Base-by-base conservation (phyloP, 1,284 basidiomycete genomes). In the Wolfiporia cocos region DNA sequence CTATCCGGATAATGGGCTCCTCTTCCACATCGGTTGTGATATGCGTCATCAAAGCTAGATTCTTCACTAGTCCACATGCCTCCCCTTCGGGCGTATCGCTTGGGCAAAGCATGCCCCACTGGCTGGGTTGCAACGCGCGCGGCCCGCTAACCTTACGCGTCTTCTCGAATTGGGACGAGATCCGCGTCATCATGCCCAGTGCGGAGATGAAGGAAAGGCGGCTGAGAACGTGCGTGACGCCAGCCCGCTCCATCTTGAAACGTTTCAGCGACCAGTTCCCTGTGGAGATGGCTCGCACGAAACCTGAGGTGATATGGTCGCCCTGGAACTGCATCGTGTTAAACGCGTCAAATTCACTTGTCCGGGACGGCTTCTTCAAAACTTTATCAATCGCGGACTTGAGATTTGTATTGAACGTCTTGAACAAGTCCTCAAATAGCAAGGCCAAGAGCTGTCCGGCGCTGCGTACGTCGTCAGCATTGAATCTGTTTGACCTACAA, bases 21-120 rank as follows among this genome's bases (percentile, higher is more conserved):
- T 99, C 96, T 49, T 96, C 93, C 15, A 95, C 93, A 63, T 99
- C 96, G 19, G 97, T 99, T 11, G 96, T 99, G 64, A 99, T 99
- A 65, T 99, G 97, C 3, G 97, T 99, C 94, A 99, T 99, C 32
- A 99, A 74, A 2, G 96, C 97, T 44, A 99, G 69, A 65, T 99
- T 99, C 72, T 99, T 99, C 37, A 99, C 97, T 46, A 99, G 70
- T 39, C 96, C 96, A 61, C 96, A 99, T 5, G 96, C 96, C 67
- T 99, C 96, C 60, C 96, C 97, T 81, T 99, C 96, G 0, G 96
- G 96, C 3, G 97, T 99, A 66, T 99, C 96, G 58, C 91, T 94
- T 0, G 96, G 91, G 66, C 96, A 99, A 18, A 99, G 71, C 77
- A 99, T 93, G 33, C 96, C 97, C 97, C 97, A 99, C 66, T 99